Conservation (phyloP, 1,139 yeast genomes). For the Magnusiomyces sp. region DNA sequence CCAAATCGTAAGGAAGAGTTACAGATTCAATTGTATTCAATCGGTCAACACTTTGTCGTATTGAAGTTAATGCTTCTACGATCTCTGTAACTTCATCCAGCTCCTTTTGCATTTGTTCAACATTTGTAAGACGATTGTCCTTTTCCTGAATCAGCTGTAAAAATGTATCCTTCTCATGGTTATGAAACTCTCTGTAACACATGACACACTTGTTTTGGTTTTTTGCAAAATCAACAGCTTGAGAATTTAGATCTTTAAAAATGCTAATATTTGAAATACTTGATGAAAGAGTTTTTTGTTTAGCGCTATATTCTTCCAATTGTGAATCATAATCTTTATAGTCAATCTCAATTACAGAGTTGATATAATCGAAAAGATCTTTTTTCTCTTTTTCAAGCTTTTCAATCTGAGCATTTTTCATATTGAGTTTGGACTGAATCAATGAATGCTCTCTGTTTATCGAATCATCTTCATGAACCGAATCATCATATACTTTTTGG, state of each 20-base stretch:
- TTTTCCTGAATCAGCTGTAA: neutral
- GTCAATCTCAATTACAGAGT: conserved; percentile 5
- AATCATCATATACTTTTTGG: conserved; percentile 12
- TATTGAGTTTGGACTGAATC: neutral
- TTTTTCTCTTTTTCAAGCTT: conserved; percentile 2
- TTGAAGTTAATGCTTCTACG: neutral
- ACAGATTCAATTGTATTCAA: neutral
- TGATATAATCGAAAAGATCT: conserved; percentile 3
- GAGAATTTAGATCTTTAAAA: conserved; percentile 1
- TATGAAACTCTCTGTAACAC: conserved; percentile 2
- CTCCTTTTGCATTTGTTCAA: neutral
- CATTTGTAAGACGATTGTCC: neutral
- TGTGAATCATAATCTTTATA: conserved; percentile 2
- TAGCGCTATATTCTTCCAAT: conserved; percentile 1
- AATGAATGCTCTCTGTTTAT: neutral
- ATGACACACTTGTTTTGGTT: conserved; percentile 1
- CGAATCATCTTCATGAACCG: conserved; percentile 42
- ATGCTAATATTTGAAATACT: neutral
- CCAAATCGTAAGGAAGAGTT: neutral
- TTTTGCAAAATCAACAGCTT: neutral
- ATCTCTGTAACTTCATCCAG: neutral
- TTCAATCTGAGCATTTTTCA: conserved; percentile 4
- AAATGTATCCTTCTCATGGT: conserved; percentile 1
- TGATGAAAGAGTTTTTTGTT: conserved; percentile 3
- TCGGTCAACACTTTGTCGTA: neutral